Base-by-base conservation (phyloP, 345 rosid genomes). In the Citrus sp. region DNA sequence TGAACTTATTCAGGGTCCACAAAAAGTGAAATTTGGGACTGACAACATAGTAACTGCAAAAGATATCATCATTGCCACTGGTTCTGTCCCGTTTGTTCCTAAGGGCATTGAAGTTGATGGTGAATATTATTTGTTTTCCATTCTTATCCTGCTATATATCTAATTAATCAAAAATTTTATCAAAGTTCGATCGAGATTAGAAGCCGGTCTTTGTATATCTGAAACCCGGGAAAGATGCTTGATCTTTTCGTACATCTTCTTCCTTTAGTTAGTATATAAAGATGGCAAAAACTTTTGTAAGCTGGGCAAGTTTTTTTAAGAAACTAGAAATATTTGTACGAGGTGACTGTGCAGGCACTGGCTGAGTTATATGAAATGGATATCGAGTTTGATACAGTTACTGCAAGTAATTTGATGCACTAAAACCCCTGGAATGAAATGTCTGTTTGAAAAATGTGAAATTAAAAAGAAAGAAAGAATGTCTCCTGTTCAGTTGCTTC, bases 81-180 rank as follows among this genome's bases (percentile, higher is more conserved):
- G 99, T 77, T 94, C 99, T 58, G 94, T 96, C 28, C 98, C 99
- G 10, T 94, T 96, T 84, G 98, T 96, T 24, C 99, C 98, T 60
- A 92, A 92, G 85, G 99, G 99, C 82, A 96, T 96, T 79, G 98
- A 96, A 90, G 93, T 96, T 84, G 98, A 96, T 84, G 99, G 99
- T 96, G 90, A 69, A 58, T 60, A 25, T 67, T 35, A 59, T 49
- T n/a, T 42, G 37, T 67, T 67, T 61, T 80, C 70, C 38, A 8
- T 46, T 27, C 56, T 65, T n/a, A 21, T 76, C 63, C 22, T 49
- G 25, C 14, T 28, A 25, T 18, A 71, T 60, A 61, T 27, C 22
- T 54, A 65, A 40, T 32, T 65, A 62, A 55, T 82, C 35, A 30
- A 64, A 34, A 12, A 38, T 66, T 74, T 73, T 72, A 61, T 70